phyloP scores from a whole-genome alignment of 1,284 basidiomycete genomes.

The Sporisorium exsertum region DNA sequence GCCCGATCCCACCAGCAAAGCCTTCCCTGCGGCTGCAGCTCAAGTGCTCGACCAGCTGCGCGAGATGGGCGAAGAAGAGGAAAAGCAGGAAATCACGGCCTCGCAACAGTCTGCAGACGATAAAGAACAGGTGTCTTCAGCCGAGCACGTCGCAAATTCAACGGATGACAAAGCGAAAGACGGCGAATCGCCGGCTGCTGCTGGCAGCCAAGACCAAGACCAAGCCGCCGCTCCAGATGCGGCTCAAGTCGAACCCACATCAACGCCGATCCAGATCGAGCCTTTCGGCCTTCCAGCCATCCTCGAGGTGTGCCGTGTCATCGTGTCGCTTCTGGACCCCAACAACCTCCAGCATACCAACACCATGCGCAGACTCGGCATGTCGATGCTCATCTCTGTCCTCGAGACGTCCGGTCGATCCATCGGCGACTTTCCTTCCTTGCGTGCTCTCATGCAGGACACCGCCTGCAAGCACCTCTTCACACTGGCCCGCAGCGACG shows the following conservation, averaged over 20 bases:
- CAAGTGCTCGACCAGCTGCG: slow-evolving; percentile 52
- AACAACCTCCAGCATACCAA: slow-evolving; percentile 95
- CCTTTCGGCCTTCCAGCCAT: slow-evolving; percentile 91
- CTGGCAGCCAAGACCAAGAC: background rate
- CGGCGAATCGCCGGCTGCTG: background rate
- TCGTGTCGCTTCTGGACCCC: slow-evolving; percentile 94
- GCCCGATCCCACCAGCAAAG: slow-evolving; percentile 68
- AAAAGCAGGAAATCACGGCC: slow-evolving; percentile 20
- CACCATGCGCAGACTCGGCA: slow-evolving; percentile 89
- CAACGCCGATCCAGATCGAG: slow-evolving; percentile 21
- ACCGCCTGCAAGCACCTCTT: slow-evolving; percentile 96
- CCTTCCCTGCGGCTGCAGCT: slow-evolving; percentile 62
- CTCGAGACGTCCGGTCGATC: slow-evolving; percentile 85
- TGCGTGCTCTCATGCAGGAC: slow-evolving; percentile 81
- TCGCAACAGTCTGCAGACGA: slow-evolving; percentile 7
- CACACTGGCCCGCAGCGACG: slow-evolving; percentile 77
- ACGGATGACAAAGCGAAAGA: background rate
- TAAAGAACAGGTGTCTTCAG: background rate
- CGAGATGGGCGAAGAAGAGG: slow-evolving; percentile 56
- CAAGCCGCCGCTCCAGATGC: background rate
- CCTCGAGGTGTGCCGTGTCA: slow-evolving; percentile 89
- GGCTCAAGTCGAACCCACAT: background rate
- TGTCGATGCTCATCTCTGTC: slow-evolving; percentile 88
- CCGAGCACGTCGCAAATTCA: background rate
- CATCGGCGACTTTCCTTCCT: slow-evolving; percentile 77